These are phyloP conservation scores for Calamus simplicifolius DNA, from an alignment of 176 grass and related monocot species.

Conservation along the genomic window DNA sequence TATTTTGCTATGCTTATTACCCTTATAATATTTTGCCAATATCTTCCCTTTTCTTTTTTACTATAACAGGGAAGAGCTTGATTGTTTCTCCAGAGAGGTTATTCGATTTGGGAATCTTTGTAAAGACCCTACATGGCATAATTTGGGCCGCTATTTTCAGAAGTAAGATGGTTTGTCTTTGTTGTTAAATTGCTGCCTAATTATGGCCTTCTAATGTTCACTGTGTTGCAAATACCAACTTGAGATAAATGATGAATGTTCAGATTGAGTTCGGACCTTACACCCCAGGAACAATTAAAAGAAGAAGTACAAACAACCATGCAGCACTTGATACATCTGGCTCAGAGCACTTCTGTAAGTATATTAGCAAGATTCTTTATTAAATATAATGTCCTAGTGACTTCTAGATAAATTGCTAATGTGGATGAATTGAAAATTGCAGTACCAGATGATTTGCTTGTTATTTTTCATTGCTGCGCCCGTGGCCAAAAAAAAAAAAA, in stretches of 20 bases:
- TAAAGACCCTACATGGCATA: slow-evolving; percentile 94
- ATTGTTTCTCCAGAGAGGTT: slow-evolving; percentile 77
- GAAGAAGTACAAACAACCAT: slow-evolving; percentile 46
- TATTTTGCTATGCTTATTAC: no score
- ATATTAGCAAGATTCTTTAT: slow-evolving; percentile 1
- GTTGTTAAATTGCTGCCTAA: no score
- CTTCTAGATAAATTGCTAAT: no score
- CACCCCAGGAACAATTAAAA: slow-evolving; percentile 64
- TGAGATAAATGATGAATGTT: slow-evolving; percentile 17
- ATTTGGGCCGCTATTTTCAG: slow-evolving; percentile 80
- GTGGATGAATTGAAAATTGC: no score
- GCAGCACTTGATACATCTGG: slow-evolving; percentile 63
- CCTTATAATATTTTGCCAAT: not conserved
- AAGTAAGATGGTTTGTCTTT: slow-evolving; percentile 34
- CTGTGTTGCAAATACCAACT: no score
- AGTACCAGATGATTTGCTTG: no score
- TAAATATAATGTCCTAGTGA: no score
- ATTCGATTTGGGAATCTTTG: slow-evolving; percentile 86
- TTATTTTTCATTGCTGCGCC: no score
- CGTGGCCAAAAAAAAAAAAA: no score
- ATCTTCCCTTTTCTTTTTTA: not conserved
- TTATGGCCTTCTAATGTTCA: no score
- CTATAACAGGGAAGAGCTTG: slow-evolving; percentile 74
- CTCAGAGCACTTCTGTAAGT: slow-evolving; percentile 88
- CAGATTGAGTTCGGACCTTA: slow-evolving; percentile 55